These are phyloP conservation scores for Calonectria pteridis DNA, from an alignment of 2,329 filamentous ascomycete species.

Conservation along the genomic window DNA sequence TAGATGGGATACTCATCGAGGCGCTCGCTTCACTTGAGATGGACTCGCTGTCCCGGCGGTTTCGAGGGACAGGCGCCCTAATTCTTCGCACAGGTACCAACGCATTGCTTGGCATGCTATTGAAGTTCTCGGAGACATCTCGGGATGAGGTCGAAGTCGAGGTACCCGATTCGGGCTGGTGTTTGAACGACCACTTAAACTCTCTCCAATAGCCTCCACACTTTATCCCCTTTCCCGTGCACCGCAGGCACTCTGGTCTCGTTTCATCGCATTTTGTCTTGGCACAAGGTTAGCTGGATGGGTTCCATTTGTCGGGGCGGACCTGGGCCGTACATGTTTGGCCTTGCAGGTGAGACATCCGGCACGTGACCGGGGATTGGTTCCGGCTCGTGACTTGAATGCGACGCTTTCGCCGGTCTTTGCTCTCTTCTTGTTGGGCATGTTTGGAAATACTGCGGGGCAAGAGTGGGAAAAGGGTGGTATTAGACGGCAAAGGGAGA, in stretches of 20 bases:
- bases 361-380: conserved; percentile 40
- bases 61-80: background rate
- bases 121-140: conserved; percentile 2
- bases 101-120: background rate
- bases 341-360: conserved; percentile 47
- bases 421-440: conserved; percentile 19
- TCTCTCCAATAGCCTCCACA: conserved; percentile 47
- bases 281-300: conserved; percentile 10
- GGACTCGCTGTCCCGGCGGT: conserved; percentile 4
- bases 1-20: background rate
- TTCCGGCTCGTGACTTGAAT: conserved; percentile 21
- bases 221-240: conserved; percentile 44
- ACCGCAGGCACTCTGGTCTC: conserved; percentile 44
- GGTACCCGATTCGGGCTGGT: conserved; percentile 44
- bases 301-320: background rate
- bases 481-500: background rate
- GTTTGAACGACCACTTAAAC: conserved; percentile 58
- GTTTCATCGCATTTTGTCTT: conserved; percentile 50
- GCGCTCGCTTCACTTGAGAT: conserved; percentile 10
- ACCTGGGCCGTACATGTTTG: conserved; percentile 36
- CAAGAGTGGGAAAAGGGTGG: background rate
- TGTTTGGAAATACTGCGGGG: background rate
- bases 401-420: conserved; percentile 13
- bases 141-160: background rate
- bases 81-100: background rate